Conservation (phyloP, 2,329 filamentous ascomycete species). For the Claviceps sp. region DNA sequence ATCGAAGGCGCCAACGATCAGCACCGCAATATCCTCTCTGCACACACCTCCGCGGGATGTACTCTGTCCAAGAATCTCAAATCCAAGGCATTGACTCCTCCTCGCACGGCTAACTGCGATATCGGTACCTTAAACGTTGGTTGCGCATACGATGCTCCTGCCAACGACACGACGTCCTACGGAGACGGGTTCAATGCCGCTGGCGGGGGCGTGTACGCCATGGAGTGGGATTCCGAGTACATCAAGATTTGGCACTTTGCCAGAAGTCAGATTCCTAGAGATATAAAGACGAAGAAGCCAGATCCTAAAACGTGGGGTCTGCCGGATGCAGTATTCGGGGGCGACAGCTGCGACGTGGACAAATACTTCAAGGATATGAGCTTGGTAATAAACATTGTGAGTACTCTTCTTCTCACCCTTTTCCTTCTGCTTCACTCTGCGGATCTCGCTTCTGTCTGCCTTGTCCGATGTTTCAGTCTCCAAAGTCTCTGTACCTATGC, state of each 20-base stretch:
- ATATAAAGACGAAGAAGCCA: slow-evolving; percentile 47
- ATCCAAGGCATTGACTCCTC: slow-evolving; percentile 14
- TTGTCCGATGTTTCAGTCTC: no score
- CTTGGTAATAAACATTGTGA: slow-evolving; percentile 56
- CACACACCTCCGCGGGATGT: slow-evolving; percentile 38
- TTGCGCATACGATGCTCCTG: slow-evolving; percentile 29
- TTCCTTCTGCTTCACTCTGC: neutral
- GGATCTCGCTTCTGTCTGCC: no score
- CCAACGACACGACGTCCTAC: slow-evolving; percentile 33
- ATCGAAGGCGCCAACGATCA: slow-evolving; percentile 56
- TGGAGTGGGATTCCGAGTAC: slow-evolving; percentile 53
- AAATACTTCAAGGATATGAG: slow-evolving; percentile 53
- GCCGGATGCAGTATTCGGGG: slow-evolving; percentile 58
- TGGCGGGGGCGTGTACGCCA: slow-evolving; percentile 55
- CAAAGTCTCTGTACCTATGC: no score
- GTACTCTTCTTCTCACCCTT: slow-evolving; percentile 4
- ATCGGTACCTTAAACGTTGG: slow-evolving; percentile 25
- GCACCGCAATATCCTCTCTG: slow-evolving; percentile 45
- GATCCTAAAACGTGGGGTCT: slow-evolving; percentile 53
- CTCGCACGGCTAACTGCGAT: slow-evolving; percentile 22
- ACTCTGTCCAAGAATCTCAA: slow-evolving; percentile 10
- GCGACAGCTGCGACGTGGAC: slow-evolving; percentile 48
- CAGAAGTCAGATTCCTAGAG: slow-evolving; percentile 47
- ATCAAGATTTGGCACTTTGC: slow-evolving; percentile 71
- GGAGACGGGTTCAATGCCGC: slow-evolving; percentile 53